These are phyloP conservation scores for Curvularia verruculosa DNA, from an alignment of 2,329 filamentous ascomycete genomes.

Conservation along the genomic window DNA sequence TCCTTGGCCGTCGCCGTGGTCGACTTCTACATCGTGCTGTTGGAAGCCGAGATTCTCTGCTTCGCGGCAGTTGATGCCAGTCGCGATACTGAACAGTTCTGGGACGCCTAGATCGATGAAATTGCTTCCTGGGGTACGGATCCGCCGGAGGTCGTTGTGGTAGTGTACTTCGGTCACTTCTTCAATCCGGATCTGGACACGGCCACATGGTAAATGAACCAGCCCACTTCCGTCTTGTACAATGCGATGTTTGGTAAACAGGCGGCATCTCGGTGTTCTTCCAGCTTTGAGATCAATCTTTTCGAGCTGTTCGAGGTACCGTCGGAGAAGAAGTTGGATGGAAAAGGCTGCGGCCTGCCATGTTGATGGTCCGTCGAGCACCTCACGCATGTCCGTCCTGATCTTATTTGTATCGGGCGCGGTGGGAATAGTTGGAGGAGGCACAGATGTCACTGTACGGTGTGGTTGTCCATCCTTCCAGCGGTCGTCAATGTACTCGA, in stretches of 20 bases:
- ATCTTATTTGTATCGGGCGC: conserved; percentile 18
- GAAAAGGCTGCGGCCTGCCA: conserved; percentile 22
- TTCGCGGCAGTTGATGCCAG: conserved; percentile 19
- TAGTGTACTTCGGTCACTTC: conserved; percentile 22
- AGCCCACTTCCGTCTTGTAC: conserved; percentile 24
- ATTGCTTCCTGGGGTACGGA: conserved; percentile 22
- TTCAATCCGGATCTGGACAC: conserved; percentile 25
- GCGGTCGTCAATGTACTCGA: conserved; percentile 27
- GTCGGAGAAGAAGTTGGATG: conserved; percentile 21
- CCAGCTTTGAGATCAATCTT: conserved; percentile 20
- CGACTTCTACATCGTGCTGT: conserved; percentile 22
- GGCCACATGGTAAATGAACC: conserved; percentile 14
- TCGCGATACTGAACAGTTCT: conserved; percentile 13
- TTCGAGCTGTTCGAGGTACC: conserved; percentile 25
- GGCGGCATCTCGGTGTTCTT: conserved; percentile 16
- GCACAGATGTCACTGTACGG: conserved; percentile 21
- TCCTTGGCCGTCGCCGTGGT: conserved; percentile 25
- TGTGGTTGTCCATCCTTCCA: conserved; percentile 24
- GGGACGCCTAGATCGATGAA: conserved; percentile 13
- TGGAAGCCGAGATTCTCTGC: conserved; percentile 25
- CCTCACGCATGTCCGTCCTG: conserved; percentile 19
- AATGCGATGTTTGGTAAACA: conserved; percentile 24
- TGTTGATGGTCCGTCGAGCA: conserved; percentile 25
- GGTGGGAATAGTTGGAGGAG: conserved; percentile 12
- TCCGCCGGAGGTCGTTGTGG: conserved; percentile 18